Evolutionary conservation across 768 basidiomycete species (phyloP).

Genomic region (Phaffia tasmanica): DNA sequence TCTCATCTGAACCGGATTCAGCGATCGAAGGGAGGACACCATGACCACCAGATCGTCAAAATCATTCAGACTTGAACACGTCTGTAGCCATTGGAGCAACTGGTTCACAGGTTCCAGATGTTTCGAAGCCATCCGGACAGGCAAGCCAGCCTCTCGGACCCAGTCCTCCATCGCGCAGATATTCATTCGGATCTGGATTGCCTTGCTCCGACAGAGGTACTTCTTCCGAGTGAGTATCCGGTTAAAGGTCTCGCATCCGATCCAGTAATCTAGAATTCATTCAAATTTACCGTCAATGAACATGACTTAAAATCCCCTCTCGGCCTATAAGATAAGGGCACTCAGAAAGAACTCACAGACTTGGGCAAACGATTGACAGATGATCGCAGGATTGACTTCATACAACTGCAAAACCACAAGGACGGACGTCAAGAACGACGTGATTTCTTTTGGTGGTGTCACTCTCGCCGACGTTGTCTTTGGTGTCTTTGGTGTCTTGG

Average conservation of each 20-base stretch:
- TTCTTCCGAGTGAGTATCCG: constrained; percentile 81
- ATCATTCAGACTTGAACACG: constrained; percentile 72
- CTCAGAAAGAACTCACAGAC: constrained; percentile 41
- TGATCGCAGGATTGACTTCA: constrained; percentile 74
- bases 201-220: constrained; percentile 79
- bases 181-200: constrained; percentile 82
- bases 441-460: constrained; percentile 47
- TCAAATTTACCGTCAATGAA: no score
- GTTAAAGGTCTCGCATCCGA: constrained; percentile 76
- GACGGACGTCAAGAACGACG: constrained; percentile 69
- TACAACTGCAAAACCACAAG: constrained; percentile 73
- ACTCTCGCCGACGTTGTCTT: background rate
- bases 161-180: constrained; percentile 78
- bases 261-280: constrained; percentile 61
- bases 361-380: constrained; percentile 88
- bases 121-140: constrained; percentile 54
- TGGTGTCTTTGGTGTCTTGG: no score
- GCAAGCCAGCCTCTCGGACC: constrained; percentile 66
- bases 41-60: constrained; percentile 81
- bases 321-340: no score
- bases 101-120: constrained; percentile 80
- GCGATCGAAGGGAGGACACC: constrained; percentile 69
- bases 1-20: constrained; percentile 95
- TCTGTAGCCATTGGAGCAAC: constrained; percentile 45
- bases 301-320: no score